Evolutionary conservation across 2,329 filamentous ascomycete species (phyloP).

Genomic region (Pseudocercospora vitis): DNA sequence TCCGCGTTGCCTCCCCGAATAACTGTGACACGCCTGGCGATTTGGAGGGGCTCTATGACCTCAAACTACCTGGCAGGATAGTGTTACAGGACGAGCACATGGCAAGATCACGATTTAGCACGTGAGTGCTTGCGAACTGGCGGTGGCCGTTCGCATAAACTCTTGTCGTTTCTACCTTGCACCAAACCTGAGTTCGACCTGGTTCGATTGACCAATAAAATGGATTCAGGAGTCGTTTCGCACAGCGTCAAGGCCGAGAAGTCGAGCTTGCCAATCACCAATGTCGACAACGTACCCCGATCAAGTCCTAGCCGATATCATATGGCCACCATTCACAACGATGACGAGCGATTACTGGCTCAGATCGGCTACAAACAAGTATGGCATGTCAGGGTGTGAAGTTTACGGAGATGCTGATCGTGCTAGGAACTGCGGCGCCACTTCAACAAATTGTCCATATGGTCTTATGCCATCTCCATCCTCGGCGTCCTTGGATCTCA

Average conservation of each 20-base stretch:
- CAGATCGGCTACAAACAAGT: constrained; percentile 65
- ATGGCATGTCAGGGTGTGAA: constrained; percentile 21
- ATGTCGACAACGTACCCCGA: constrained; percentile 1
- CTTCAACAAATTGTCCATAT: constrained; percentile 66
- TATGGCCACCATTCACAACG: constrained; percentile 41
- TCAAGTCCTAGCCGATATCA: not conserved
- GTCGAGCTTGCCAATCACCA: not conserved
- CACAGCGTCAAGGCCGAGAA: constrained; percentile 15
- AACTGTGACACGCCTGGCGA: constrained; percentile 9
- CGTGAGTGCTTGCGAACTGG: constrained; percentile 12
- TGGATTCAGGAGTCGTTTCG: constrained; percentile 18
- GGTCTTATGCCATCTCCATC: constrained; percentile 67
- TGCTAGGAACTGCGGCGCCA: constrained; percentile 60
- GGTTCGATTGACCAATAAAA: constrained; percentile 8
- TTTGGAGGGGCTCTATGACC: not conserved
- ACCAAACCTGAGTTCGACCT: constrained; percentile 6
- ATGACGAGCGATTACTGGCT: constrained; percentile 61
- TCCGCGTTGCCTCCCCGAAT: not conserved
- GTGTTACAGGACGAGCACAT: constrained; percentile 13
- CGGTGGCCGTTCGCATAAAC: constrained; percentile 16
- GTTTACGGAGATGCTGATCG: constrained; percentile 20
- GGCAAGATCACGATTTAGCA: not conserved
- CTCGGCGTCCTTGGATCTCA: constrained; percentile 65
- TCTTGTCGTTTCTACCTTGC: not conserved
- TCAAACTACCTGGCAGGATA: not conserved